Evolutionary conservation across 192 early-diverging fungal species (phyloP).

Genomic region (Piromyces finnis): DNA sequence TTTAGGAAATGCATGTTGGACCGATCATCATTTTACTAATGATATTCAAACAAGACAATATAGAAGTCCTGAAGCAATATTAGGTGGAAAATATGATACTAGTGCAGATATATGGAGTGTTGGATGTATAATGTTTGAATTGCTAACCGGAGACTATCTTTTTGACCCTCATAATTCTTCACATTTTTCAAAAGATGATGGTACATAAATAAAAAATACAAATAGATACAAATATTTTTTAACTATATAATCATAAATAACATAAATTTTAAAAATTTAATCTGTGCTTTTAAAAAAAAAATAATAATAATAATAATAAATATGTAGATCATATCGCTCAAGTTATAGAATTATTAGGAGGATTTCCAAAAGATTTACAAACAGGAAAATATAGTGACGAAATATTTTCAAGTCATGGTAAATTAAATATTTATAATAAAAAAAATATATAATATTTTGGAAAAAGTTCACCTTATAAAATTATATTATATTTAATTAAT

Average conservation of each 20-base stretch:
- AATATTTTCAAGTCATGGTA: slow-evolving; percentile 70
- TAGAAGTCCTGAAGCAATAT: slow-evolving; percentile 84
- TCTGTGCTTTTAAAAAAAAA: no score
- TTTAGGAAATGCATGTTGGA: slow-evolving; percentile 93
- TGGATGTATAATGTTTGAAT: slow-evolving; percentile 82
- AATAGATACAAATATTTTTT: no score
- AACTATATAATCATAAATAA: no score
- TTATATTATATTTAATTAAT: no score
- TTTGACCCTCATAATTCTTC: slow-evolving; percentile 80
- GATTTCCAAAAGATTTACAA: slow-evolving; percentile 58
- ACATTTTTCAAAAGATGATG: slow-evolving; percentile 78
- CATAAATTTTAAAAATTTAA: no score
- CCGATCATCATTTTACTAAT: slow-evolving; percentile 82
- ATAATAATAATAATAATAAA: background rate
- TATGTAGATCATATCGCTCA: slow-evolving; percentile 82
- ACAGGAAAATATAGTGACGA: slow-evolving; percentile 69
- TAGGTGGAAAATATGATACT: slow-evolving; percentile 69
- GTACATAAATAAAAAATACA: slow-evolving; percentile 13
- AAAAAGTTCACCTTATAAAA: no score
- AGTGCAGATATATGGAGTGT: slow-evolving; percentile 87
- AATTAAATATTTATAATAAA: no score
- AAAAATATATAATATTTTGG: no score
- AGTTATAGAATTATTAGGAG: slow-evolving; percentile 85
- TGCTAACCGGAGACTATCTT: slow-evolving; percentile 82
- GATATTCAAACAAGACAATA: slow-evolving; percentile 98